Conservation (phyloP, 225 moss, liverwort and hornwort genomes). For the Lunularia cruciata region DNA sequence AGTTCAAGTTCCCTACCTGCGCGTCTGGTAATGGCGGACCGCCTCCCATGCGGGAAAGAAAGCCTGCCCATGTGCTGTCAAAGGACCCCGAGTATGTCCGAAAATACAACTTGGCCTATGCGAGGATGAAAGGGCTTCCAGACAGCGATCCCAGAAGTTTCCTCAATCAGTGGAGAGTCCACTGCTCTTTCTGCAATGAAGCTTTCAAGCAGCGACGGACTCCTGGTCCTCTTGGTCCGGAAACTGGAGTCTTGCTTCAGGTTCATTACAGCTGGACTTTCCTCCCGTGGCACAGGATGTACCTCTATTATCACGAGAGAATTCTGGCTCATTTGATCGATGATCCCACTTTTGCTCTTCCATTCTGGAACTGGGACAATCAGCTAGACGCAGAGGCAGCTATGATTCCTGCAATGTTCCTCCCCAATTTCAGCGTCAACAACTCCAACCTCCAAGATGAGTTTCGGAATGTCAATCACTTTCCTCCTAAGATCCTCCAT, state of each 20-base stretch:
- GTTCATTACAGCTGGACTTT: no score
- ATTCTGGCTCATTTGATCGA: neutral
- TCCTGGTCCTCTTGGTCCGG: no score
- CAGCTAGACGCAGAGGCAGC: neutral
- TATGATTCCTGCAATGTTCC: slow-evolving; percentile 5
- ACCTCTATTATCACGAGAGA: neutral
- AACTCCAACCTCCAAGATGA: slow-evolving; percentile 34
- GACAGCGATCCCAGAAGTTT: no score
- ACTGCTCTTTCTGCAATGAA: slow-evolving; percentile 48
- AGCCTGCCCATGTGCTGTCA: slow-evolving; percentile 22
- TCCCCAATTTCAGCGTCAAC: slow-evolving; percentile 30
- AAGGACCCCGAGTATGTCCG: slow-evolving; percentile 30
- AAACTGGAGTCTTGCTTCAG: no score
- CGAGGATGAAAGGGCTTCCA: no score
- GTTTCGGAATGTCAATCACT: slow-evolving; percentile 28
- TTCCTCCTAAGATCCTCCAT: slow-evolving; percentile 36
- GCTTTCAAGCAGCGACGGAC: slow-evolving; percentile 36
- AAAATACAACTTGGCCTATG: slow-evolving; percentile 45
- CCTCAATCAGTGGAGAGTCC: slow-evolving; percentile 41
- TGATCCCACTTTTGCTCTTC: no score
- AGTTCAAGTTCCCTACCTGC: slow-evolving; percentile 24
- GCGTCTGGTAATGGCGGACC: slow-evolving; percentile 11
- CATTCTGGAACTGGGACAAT: no score
- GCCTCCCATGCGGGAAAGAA: slow-evolving; percentile 26
- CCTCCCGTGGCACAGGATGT: neutral